These are phyloP conservation scores for Trichoderma pleuroti DNA, from an alignment of 2,329 filamentous ascomycete genomes.

Conservation along the genomic window DNA sequence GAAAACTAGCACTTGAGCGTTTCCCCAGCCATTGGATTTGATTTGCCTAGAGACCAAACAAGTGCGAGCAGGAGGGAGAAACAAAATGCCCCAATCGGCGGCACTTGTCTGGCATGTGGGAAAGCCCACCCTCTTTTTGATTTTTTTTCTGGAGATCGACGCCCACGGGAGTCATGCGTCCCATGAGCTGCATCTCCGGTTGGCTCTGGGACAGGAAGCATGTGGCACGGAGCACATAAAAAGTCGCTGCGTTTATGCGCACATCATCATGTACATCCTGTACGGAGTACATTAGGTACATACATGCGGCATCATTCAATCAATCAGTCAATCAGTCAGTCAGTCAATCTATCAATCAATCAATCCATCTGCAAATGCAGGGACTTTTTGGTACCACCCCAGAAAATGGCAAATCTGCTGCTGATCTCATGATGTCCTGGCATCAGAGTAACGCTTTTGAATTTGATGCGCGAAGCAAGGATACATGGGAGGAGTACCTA, in stretches of 20 bases:
- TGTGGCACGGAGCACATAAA: not conserved
- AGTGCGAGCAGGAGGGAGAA: not conserved
- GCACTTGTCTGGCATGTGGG: conserved; percentile 19
- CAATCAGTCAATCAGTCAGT: not conserved
- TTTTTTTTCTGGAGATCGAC: not conserved
- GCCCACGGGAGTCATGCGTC: conserved; percentile 24
- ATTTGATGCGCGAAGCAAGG: not conserved
- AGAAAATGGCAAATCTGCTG: not conserved
- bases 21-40: not conserved
- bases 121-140: conserved; percentile 12
- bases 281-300: not conserved
- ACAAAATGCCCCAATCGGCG: conserved; percentile 11
- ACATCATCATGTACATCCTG: not conserved
- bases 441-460: not conserved
- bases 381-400: conserved; percentile 11
- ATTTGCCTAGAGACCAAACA: not conserved
- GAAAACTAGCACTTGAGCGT: no score
- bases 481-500: no score
- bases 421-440: conserved; percentile 7
- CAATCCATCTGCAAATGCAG: not conserved
- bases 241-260: not conserved
- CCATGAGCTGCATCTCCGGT: conserved; percentile 4
- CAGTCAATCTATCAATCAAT: not conserved
- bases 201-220: not conserved
- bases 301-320: not conserved